Percentiles rank a stretch among this genome's conserved stretches.
Evolutionary conservation across 768 basidiomycete genomes (phyloP).

Genomic region (Boletus sp.): DNA sequence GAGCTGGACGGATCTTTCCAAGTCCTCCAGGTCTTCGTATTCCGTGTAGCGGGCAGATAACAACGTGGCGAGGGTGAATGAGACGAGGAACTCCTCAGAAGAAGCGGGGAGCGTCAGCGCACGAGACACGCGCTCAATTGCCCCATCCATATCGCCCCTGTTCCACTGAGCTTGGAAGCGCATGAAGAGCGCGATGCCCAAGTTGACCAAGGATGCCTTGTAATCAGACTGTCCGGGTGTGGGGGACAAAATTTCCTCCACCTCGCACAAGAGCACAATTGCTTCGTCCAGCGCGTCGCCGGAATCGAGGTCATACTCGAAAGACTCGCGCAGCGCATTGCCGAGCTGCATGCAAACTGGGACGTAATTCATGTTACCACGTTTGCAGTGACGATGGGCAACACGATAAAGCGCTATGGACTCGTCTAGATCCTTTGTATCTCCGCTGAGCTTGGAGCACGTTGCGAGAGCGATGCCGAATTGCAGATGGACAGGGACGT

Average conservation of each 20-base stretch:
- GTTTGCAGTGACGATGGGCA: slow-evolving; percentile 10
- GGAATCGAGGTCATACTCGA: not conserved
- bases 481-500: slow-evolving; percentile 4
- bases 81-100: slow-evolving; percentile 3
- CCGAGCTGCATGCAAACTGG: slow-evolving; percentile 14
- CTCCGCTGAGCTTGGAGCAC: slow-evolving; percentile 9
- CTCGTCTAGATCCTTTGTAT: slow-evolving; percentile 22
- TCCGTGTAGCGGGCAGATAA: slow-evolving; percentile 11
- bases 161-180: slow-evolving; percentile 15
- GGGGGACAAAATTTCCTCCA: slow-evolving; percentile 11
- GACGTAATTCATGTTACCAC: slow-evolving; percentile 7
- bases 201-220: slow-evolving; percentile 5
- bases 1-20: slow-evolving; percentile 13
- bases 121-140: slow-evolving; percentile 9
- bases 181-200: slow-evolving; percentile 11
- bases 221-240: slow-evolving; percentile 2
- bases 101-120: slow-evolving; percentile 11
- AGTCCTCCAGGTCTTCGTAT: slow-evolving; percentile 3
- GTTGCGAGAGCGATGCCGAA: slow-evolving; percentile 19
- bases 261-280: slow-evolving; percentile 22
- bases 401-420: slow-evolving; percentile 17
- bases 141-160: slow-evolving; percentile 14
- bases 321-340: slow-evolving; percentile 15
- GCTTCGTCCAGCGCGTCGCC: slow-evolving; percentile 23
- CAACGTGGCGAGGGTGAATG: slow-evolving; percentile 6